A percentile compares a stretch with the other conserved stretches of the same genome.
Evolutionary conservation across 441 rosid genomes (phyloP).

Genomic region (Erodium trifolium): DNA sequence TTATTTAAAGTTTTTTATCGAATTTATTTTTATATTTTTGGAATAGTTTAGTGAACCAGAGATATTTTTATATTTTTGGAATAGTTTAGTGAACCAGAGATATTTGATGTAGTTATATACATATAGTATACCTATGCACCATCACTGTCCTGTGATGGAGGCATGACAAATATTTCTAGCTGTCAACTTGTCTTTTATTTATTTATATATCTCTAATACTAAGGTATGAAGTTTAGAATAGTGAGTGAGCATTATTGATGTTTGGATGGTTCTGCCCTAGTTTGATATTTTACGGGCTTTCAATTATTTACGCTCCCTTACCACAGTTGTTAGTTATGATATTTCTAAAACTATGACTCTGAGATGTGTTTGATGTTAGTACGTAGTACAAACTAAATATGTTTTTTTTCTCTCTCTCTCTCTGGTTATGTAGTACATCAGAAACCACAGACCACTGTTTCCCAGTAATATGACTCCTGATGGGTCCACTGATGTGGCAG

Average conservation of each 20-base stretch:
- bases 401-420: conserved; percentile 3
- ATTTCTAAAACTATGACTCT: neutral
- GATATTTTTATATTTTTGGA: neutral
- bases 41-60: neutral
- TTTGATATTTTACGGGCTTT: neutral
- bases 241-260: neutral
- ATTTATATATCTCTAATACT: neutral
- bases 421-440: conserved; percentile 26
- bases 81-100: neutral
- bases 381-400: neutral
- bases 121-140: neutral
- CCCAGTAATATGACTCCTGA: conserved; percentile 19
- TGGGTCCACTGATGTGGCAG: conserved; percentile 14
- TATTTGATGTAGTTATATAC: neutral
- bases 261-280: neutral
- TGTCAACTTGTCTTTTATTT: neutral
- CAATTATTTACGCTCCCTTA: neutral
- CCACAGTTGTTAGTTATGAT: neutral
- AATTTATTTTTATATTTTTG: too few species aligned
- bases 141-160: conserved; percentile 2
- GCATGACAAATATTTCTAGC: neutral
- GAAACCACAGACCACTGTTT: conserved; percentile 19
- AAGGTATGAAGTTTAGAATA: neutral
- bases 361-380: neutral
- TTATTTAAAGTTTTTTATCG: too few species aligned